Percentiles rank a stretch among this genome's conserved stretches.
Evolutionary conservation across 2,329 filamentous ascomycete genomes (phyloP).

Genomic region (Penicillium sp.): DNA sequence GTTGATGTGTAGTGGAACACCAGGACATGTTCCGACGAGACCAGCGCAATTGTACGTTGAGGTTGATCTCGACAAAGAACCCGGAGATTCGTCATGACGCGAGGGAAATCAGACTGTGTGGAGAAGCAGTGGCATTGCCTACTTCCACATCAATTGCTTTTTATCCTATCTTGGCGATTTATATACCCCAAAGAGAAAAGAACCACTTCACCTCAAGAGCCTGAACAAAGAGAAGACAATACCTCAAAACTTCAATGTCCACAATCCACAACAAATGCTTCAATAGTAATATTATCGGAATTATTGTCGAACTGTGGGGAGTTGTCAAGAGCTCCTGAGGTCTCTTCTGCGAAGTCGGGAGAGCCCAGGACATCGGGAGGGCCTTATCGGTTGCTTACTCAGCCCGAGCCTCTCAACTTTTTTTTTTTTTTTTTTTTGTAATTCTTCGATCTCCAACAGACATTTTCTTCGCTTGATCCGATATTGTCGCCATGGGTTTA

Average conservation of each 20-base stretch:
- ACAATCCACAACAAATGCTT: background rate
- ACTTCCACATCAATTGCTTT: background rate
- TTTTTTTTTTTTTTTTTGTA: constrained; percentile 7
- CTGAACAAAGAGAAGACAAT: background rate
- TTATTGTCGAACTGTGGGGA: background rate
- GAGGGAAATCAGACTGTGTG: background rate
- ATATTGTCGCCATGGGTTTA: constrained; percentile 59
- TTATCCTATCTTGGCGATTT: constrained; percentile 2
- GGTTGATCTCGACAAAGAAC: constrained; percentile 84
- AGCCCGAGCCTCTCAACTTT: constrained; percentile 9
- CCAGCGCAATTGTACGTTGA: constrained; percentile 81
- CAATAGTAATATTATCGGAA: background rate
- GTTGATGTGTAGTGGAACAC: constrained; percentile 76
- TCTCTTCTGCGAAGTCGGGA: background rate
- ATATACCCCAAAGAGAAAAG: background rate
- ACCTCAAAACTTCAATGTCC: background rate
- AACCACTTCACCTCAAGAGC: background rate
- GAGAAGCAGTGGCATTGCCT: constrained; percentile 8
- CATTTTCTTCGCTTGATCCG: background rate
- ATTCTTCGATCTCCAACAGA: constrained; percentile 1
- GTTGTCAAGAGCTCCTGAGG: background rate
- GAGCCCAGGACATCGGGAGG: background rate
- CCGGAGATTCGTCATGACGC: constrained; percentile 60
- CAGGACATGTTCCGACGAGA: constrained; percentile 73
- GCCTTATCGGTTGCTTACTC: constrained; percentile 24